Evolutionary conservation across 2,329 filamentous ascomycete species (phyloP), one percentile per base, ranked within the genome.

Genomic region (Claviceps sp.): DNA sequence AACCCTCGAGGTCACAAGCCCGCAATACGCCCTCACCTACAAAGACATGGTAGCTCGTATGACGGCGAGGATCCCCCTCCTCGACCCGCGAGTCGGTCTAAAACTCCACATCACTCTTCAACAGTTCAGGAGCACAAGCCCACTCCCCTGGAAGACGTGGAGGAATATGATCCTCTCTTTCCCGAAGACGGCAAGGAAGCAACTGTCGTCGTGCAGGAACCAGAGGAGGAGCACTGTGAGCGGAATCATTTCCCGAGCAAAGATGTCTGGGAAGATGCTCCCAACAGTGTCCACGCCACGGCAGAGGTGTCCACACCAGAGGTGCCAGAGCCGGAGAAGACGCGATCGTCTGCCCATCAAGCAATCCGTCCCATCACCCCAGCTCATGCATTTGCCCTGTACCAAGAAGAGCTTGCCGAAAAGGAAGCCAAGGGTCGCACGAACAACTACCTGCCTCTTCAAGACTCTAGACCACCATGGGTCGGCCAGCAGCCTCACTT

Each of bases 181-280:
- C 84, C 87, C 0, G 89, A 93, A 52, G 86, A 90, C 16, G 76
- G 78, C 3, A 78, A 81, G 52, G 71, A 76, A 50, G 64, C 70
- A 17, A 64, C 65, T 8, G 53, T 50, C 26, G 38, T 47, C 10
- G 45, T 53, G 14, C 48, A 55, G 40, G 61, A 70, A 41, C 52
- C 62, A 47, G 64, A 65, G 43, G 64, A 65, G 24, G 70, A 74
- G 49, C 75, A 75, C 56, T 74, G 80, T 57, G 71, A 76, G 55
- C 79, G 81, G 56, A 84, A 85, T 55, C 68, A 78, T 56, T 98
- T 98, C 68, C 93, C 93, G 1, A 96, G 90, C 66, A 86, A 90
- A 65, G 93, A 98, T 65, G 81, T 97, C 42, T 98, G 93, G 93
- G 93, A 98, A 70, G 94, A 98, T 65, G 85, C 89, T 0, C 93